Evolutionary conservation across 306 rosid genomes (phyloP).

Genomic region (Arachis hypogaea): DNA sequence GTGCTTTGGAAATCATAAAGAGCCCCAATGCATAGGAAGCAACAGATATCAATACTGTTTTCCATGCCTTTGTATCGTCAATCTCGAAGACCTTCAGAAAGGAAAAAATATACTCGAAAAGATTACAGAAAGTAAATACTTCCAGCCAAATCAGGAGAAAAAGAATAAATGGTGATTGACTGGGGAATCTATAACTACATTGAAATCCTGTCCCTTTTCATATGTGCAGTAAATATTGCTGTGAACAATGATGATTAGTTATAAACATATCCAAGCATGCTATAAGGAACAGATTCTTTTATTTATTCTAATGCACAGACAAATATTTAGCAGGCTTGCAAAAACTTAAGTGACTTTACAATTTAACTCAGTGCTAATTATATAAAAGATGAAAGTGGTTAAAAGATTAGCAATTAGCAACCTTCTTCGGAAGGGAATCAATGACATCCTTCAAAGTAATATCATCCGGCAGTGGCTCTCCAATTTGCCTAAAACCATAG

Average conservation of each 20-base stretch:
- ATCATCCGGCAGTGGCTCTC: conserved; percentile 76
- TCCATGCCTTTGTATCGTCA: conserved; percentile 81
- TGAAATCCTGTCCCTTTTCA: conserved; percentile 12
- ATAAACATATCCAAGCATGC: conserved; percentile 1
- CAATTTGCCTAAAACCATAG: conserved; percentile 82
- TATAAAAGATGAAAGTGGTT: conserved; percentile 12
- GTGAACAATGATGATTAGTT: neutral
- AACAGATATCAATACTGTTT: conserved; percentile 75
- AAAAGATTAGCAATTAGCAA: conserved; percentile 28
- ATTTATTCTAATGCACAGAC: conserved; percentile 8
- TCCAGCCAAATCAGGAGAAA: neutral
- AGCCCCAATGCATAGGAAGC: conserved; percentile 89
- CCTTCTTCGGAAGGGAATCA: conserved; percentile 88
- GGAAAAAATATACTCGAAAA: neutral
- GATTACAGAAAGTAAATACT: neutral
- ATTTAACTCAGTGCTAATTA: conserved; percentile 7
- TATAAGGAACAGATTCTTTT: conserved; percentile 25
- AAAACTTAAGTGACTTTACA: conserved; percentile 16
- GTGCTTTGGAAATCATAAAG: conserved; percentile 81
- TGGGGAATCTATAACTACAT: conserved; percentile 11
- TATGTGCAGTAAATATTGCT: conserved; percentile 24
- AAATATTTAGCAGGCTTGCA: neutral
- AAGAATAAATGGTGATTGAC: neutral
- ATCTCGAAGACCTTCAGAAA: conserved; percentile 76
- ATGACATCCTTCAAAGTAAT: conserved; percentile 73